phyloP scores from a whole-genome alignment of 257 asterid species.

The Osmanthus fragrans region DNA sequence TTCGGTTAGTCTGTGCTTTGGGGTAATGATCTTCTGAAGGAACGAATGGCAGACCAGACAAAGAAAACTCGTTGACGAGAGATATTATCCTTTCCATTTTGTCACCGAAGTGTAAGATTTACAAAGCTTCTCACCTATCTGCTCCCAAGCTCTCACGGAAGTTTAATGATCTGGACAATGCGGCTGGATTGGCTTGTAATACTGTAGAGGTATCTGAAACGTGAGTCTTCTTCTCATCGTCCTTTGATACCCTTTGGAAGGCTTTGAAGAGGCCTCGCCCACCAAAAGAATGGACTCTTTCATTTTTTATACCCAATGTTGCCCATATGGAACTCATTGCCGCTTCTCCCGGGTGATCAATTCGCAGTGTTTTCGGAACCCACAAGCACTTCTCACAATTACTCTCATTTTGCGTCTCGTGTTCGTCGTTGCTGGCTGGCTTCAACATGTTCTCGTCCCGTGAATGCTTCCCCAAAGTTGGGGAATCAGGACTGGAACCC shows the following conservation, averaged over 20 bases:
- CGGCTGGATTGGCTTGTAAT: constrained; percentile 91
- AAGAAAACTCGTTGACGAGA: not conserved
- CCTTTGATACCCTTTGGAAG: constrained; percentile 47
- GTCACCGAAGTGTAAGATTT: not conserved
- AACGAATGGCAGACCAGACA: not conserved
- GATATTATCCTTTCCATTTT: not conserved
- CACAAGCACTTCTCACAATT: constrained; percentile 54
- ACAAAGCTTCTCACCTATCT: constrained; percentile 3
- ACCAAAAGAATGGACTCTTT: constrained; percentile 37
- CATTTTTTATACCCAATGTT: constrained; percentile 60
- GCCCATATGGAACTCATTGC: constrained; percentile 86
- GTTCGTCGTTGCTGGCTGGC: constrained; percentile 8
- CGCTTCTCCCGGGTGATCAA: constrained; percentile 69
- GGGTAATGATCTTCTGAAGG: not conserved
- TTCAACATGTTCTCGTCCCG: constrained; percentile 46
- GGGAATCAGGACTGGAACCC: constrained; percentile 39
- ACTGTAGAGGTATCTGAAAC: constrained; percentile 49
- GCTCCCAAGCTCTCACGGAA: constrained; percentile 61
- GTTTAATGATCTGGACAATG: constrained; percentile 70
- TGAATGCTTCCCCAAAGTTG: constrained; percentile 53
- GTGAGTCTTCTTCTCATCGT: constrained; percentile 30
- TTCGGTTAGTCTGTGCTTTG: constrained; percentile 1
- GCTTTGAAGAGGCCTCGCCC: constrained; percentile 58
- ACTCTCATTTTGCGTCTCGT: constrained; percentile 31
- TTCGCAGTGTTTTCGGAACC: constrained; percentile 75